Evolutionary conservation across 208 protist genomes (phyloP), one percentile per base, ranked within the genome.

Genomic region (Leishmania arabica): DNA sequence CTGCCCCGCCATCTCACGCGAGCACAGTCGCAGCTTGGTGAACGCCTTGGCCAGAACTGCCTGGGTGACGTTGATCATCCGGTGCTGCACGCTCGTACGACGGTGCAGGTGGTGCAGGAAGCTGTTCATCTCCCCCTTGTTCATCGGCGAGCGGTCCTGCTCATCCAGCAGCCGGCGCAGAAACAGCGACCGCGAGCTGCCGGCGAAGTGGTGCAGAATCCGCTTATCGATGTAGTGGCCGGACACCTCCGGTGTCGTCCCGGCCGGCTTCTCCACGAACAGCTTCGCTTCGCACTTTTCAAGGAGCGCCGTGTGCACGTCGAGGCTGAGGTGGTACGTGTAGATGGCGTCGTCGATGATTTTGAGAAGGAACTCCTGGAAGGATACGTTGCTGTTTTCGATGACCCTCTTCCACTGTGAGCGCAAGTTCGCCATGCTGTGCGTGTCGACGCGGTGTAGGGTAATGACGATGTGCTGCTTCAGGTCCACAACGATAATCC

Each of bases 71-170:
- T 86, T 93, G 42, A 97, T 88, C 85, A 94, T 93, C 51, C 94
- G 92, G 75, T 94, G 88, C 84, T 96, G 91, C 78, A 96, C 94
- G 75, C 86, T 93, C 3, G 94, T 94, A 42, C 94, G 94, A 65
- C 94, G 92, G 83, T 97, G 91, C 37, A 97, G 82, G 78, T 96
- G 94, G 72, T 97, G 91, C 37, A 97, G 84, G 81, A 97, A 97
- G 68, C 89, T 92, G 79, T 96, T 97, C 90, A 95, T 95, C 65
- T 92, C 86, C 19, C 89, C 83, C 77, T 97, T 97, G 73, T 92
- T 85, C 74, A 95, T 88, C 15, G 87, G 85, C 15, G 64, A 81
- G 53, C 53, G 75, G 77, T 89, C 86, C 21, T 92, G 85, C 9
- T 72, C 34, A 80, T 97, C 90, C 6, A 97, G 86, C 69, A 97